A percentile compares a stretch with the other conserved stretches of the same genome.
These are phyloP conservation scores for Suillus spraguei DNA, from an alignment of 768 basidiomycete genomes.

Conservation along the genomic window DNA sequence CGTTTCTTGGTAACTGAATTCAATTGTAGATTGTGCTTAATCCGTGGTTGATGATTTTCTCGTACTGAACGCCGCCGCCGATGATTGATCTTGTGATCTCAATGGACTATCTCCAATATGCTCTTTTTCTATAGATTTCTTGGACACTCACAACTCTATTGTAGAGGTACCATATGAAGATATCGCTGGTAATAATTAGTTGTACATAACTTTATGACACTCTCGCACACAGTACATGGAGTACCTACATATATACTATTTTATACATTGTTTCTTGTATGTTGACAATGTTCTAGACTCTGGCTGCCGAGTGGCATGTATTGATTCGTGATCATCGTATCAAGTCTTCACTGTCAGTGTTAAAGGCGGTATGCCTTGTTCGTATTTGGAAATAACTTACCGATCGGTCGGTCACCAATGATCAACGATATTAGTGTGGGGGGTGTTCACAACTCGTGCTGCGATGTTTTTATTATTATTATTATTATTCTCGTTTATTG, in stretches of 20 bases:
- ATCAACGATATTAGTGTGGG: not conserved
- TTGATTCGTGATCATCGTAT: not conserved
- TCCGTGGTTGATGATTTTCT: constrained; percentile 89
- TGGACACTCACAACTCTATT: not conserved
- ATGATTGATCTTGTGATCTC: not conserved
- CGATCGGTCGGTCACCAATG: not conserved
- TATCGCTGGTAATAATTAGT: not conserved
- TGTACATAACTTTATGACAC: not conserved
- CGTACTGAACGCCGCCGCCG: constrained; percentile 36
- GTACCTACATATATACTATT: not conserved
- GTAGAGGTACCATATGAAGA: constrained; percentile 3
- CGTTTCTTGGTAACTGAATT: constrained; percentile 6
- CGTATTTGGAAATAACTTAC: not conserved
- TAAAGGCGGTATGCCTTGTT: no score
- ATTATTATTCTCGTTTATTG: no score
- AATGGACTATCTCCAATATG: not conserved
- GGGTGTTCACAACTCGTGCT: no score
- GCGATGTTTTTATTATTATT: no score
- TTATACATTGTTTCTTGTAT: not conserved
- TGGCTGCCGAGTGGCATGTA: not conserved
- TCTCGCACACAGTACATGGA: not conserved
- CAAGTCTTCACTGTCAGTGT: no score
- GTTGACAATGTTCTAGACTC: not conserved
- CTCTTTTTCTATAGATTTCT: not conserved
- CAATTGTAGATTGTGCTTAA: constrained; percentile 73